phyloP scores from a whole-genome alignment of 2,329 filamentous ascomycete species.

The Alternaria longipes region DNA sequence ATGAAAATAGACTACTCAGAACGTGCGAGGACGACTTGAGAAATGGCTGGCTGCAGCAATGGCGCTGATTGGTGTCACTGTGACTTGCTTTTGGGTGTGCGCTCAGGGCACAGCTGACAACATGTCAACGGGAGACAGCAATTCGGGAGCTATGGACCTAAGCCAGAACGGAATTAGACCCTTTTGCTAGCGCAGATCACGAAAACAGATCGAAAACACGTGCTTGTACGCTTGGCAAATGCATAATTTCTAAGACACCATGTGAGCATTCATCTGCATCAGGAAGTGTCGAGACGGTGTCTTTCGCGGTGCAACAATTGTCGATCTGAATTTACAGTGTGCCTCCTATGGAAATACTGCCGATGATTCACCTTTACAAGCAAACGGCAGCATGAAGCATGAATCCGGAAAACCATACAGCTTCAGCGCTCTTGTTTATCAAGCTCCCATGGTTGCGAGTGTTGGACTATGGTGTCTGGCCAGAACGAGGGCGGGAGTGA shows the following conservation, averaged over 20 bases:
- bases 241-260: conserved; percentile 1
- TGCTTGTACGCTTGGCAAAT: conserved; percentile 1
- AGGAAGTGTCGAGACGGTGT: conserved; percentile 2
- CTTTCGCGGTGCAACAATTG: neutral
- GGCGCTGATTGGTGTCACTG: conserved; percentile 1
- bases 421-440: neutral
- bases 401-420: neutral
- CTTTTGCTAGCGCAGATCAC: conserved; percentile 4
- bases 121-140: conserved; percentile 3
- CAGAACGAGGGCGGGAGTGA: neutral
- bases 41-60: neutral
- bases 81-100: conserved; percentile 1
- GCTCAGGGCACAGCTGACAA: neutral
- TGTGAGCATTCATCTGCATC: neutral
- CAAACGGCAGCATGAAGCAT: neutral
- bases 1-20: neutral
- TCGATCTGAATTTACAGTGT: conserved; percentile 6
- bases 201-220: conserved; percentile 5
- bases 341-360: neutral
- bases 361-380: neutral
- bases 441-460: neutral
- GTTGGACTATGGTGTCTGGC: neutral
- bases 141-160: conserved; percentile 1
- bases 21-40: neutral
- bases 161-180: neutral